Percentiles rank a stretch among this genome's conserved stretches.
Evolutionary conservation across 2,329 filamentous ascomycete species (phyloP).

Genomic region (Ophiocordyceps sinensis): DNA sequence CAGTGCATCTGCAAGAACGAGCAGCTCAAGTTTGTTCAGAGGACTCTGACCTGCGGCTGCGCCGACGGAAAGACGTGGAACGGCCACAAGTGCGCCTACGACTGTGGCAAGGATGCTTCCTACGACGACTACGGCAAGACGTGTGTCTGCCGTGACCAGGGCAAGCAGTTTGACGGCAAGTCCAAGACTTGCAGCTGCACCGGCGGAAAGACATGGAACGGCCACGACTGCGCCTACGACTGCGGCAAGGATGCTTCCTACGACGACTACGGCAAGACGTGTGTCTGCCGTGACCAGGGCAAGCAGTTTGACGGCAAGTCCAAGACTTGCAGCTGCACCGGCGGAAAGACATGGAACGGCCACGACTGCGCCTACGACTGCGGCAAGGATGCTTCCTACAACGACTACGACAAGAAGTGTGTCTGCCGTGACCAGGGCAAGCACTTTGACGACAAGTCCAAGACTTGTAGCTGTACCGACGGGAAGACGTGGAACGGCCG

Average conservation of each 20-base stretch:
- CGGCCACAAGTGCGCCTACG: neutral
- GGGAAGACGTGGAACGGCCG: neutral
- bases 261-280: neutral
- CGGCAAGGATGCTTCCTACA: slow-evolving; percentile 1
- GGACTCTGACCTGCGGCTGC: neutral
- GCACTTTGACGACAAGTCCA: neutral
- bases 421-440: slow-evolving; percentile 1
- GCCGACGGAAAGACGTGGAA: neutral
- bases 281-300: slow-evolving; percentile 1
- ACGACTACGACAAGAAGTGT: neutral
- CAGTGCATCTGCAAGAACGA: neutral
- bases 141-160: neutral
- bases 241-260: slow-evolving; percentile 1
- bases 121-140: neutral
- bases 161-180: neutral
- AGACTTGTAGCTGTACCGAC: slow-evolving; percentile 1
- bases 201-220: neutral
- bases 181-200: neutral
- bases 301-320: neutral
- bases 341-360: neutral
- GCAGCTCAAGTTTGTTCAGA: neutral
- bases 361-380: neutral
- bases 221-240: neutral
- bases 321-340: neutral
- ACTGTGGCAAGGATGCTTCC: neutral